Conservation (phyloP, 306 rosid genomes). For the Casuarina cunninghamiana region DNA sequence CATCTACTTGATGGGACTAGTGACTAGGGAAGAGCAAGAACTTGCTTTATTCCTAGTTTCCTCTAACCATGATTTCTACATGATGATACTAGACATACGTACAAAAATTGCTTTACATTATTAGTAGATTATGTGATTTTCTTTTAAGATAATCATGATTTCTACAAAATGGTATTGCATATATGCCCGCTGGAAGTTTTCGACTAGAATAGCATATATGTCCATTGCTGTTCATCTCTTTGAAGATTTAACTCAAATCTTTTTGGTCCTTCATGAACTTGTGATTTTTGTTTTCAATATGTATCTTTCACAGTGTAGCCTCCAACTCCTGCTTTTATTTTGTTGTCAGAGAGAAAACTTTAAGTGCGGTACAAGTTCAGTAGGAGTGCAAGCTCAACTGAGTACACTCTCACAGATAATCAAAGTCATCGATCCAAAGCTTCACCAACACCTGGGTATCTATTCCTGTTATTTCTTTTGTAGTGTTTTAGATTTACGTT, state of each 20-base stretch:
- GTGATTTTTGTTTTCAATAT: constrained; percentile 15
- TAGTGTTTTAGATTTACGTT: neutral
- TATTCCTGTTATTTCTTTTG: neutral
- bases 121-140: too few relatives aligned
- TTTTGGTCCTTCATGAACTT: constrained; percentile 10
- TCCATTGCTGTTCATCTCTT: neutral
- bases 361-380: constrained; percentile 65
- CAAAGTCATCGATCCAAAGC: constrained; percentile 82
- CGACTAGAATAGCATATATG: too few relatives aligned
- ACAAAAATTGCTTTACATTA: neutral
- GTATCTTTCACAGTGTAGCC: constrained; percentile 27
- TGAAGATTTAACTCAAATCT: constrained; percentile 1
- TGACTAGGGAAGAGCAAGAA: neutral
- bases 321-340: constrained; percentile 33
- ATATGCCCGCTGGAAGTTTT: too few relatives aligned
- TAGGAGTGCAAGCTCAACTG: constrained; percentile 95
- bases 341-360: constrained; percentile 81
- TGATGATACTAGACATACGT: neutral
- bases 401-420: constrained; percentile 88
- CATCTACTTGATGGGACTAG: neutral
- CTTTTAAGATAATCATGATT: too few relatives aligned
- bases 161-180: too few relatives aligned
- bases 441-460: constrained; percentile 94
- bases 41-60: neutral
- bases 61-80: neutral